Conservation (phyloP, 306 rosid genomes). For the Heteromeles arbutifolia region DNA sequence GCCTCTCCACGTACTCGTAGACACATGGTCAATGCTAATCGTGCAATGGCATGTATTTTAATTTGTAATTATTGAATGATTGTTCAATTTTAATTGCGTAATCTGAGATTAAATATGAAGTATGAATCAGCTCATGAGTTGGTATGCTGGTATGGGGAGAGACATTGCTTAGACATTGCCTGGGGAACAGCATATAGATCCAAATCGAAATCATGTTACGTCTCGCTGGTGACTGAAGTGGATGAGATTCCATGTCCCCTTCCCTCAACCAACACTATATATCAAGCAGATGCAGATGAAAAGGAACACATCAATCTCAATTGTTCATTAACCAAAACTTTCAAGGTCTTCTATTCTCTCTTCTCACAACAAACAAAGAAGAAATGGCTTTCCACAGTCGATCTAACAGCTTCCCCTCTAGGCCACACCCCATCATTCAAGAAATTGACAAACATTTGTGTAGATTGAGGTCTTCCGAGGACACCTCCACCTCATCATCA, state of each 20-base stretch:
- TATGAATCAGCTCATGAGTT: slow-evolving; percentile 2
- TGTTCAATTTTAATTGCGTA: not conserved
- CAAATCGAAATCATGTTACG: slow-evolving; percentile 17
- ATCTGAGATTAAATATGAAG: not conserved
- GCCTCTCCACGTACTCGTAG: not conserved
- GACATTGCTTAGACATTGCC: slow-evolving; percentile 12
- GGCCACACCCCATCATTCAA: slow-evolving; percentile 18
- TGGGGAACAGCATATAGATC: not conserved
- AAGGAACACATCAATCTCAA: not conserved
- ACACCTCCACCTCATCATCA: slow-evolving; percentile 18
- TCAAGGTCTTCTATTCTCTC: not conserved
- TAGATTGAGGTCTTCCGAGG: slow-evolving; percentile 17
- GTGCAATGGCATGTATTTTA: not conserved
- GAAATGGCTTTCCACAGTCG: slow-evolving; percentile 15
- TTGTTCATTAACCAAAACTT: not conserved
- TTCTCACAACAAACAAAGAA: not conserved
- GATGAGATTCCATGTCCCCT: slow-evolving; percentile 29
- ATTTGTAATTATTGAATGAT: not conserved
- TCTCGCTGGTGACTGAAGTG: not conserved
- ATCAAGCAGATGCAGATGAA: not conserved
- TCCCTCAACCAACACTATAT: not conserved
- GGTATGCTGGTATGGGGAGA: slow-evolving; percentile 14
- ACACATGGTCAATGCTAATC: not conserved
- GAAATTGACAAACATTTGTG: slow-evolving; percentile 13
- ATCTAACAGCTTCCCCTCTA: not conserved